Evolutionary conservation across 2,329 filamentous ascomycete species (phyloP), one percentile per base, ranked within the genome.

Genomic region (Periconia sp.): DNA sequence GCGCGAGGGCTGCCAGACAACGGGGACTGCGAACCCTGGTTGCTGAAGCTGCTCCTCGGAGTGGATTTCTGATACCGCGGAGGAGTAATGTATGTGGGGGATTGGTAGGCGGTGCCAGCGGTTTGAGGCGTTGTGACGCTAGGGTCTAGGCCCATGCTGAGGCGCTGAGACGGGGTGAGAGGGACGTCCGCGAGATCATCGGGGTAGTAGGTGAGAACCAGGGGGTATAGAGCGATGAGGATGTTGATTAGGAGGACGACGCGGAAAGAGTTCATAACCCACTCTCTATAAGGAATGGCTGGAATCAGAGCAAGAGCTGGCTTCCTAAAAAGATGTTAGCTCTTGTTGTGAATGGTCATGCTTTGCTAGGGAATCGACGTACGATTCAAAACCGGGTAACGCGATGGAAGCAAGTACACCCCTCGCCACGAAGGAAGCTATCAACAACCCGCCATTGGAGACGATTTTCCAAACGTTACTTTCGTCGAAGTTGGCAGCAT

Each of bases 121-220:
- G 87, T 89, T 0, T 76, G 71, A 0, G 88, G 83, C 2, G 82
- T 80, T 17, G 59, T 17, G n/a, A 70, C 54, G 54, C 81, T 84
- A 2, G 91, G 87, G 40, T 88, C 83, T 3, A 99, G 84, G 45
- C 92, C 92, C 48, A 99, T 85, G 14, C 96, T 83, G 59, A 87
- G 82, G 56, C 93, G 89, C 78, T 97, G 94, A 13, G 87, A 86
- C n/a, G 90, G 87, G 1, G 93, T 97, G 61, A 99, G 83, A 56
- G 93, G 86, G 47, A 99, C 96, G 72, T 99, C 94, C 73, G 86
- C 80, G 58, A 97, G 82, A 58, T 92, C 83, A 73, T 97, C 94
- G 62, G 68, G 68, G 51, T 64, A 65, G 63, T 70, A 71, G 42
- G 82, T 81, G 58, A 87, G 84, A 65, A 91, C 75, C 13, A 96